These are phyloP conservation scores for Aspergillus indologenus DNA, from an alignment of 495 filamentous ascomycete genomes.

Conservation along the genomic window DNA sequence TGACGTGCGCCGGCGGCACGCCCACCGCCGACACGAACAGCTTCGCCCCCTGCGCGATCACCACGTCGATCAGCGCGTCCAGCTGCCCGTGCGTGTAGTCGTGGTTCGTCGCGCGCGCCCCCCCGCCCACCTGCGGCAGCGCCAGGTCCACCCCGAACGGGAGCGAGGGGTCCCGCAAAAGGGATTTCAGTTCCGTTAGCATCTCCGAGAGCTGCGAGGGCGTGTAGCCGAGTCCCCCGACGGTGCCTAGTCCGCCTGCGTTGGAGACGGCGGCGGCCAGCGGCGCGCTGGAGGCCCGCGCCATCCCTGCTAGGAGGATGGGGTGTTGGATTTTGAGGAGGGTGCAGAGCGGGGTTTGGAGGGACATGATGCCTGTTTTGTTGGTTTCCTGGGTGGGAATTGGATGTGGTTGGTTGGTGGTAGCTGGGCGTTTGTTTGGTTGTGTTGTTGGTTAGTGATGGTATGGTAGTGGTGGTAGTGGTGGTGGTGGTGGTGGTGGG, in stretches of 20 bases:
- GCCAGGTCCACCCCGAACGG: slow-evolving; percentile 88
- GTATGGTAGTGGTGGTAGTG: neutral
- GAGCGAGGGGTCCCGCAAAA: slow-evolving; percentile 57
- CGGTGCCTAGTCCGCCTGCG: slow-evolving; percentile 78
- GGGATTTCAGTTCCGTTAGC: slow-evolving; percentile 75
- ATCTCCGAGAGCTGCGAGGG: slow-evolving; percentile 73
- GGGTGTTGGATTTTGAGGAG: slow-evolving; percentile 77
- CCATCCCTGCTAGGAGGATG: slow-evolving; percentile 87
- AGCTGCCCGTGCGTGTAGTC: slow-evolving; percentile 86
- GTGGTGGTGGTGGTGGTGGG: neutral
- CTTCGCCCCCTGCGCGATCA: slow-evolving; percentile 70
- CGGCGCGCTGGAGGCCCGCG: slow-evolving; percentile 68
- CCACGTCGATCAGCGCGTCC: slow-evolving; percentile 76
- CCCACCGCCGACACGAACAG: slow-evolving; percentile 83
- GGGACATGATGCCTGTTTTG: slow-evolving; percentile 36
- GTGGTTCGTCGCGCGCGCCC: slow-evolving; percentile 81
- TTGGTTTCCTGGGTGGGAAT: neutral
- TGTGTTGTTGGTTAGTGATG: too few species aligned
- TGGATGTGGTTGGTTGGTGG: neutral
- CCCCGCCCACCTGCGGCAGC: slow-evolving; percentile 77
- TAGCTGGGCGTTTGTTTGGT: too few species aligned
- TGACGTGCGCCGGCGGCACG: slow-evolving; percentile 65
- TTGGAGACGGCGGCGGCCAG: slow-evolving; percentile 87
- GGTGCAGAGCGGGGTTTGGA: slow-evolving; percentile 72
- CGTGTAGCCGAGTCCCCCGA: slow-evolving; percentile 85